Conservation (phyloP, 2,329 filamentous ascomycete genomes). For the Fusarium siculi region DNA sequence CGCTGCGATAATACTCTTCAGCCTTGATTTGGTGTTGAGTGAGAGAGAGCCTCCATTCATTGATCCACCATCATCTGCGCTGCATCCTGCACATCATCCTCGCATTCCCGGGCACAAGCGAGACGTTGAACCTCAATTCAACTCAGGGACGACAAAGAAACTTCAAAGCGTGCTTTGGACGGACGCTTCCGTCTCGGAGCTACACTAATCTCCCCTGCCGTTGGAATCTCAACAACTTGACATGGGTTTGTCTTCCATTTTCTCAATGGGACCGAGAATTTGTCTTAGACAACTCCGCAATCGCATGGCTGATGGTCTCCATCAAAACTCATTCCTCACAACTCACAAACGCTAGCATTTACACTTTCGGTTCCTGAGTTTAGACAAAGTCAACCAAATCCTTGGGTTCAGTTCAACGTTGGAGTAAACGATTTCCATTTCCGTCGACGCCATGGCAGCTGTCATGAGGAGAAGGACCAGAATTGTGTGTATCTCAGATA, state of each 20-base stretch:
- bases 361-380: slow-evolving; percentile 29
- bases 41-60: neutral
- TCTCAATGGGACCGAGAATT: neutral
- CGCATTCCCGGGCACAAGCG: slow-evolving; percentile 24
- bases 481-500: slow-evolving; percentile 81
- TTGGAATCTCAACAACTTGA: slow-evolving; percentile 5
- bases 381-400: slow-evolving; percentile 30
- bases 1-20: neutral
- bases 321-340: slow-evolving; percentile 6
- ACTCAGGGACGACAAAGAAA: slow-evolving; percentile 11
- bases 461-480: slow-evolving; percentile 61
- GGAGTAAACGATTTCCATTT: slow-evolving; percentile 11
- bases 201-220: slow-evolving; percentile 26
- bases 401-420: slow-evolving; percentile 24
- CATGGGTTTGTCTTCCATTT: slow-evolving; percentile 6
- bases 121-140: slow-evolving; percentile 5
- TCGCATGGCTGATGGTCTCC: slow-evolving; percentile 6
- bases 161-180: slow-evolving; percentile 12
- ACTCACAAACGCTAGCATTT: slow-evolving; percentile 17
- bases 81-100: slow-evolving; percentile 29
- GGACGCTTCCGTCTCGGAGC: slow-evolving; percentile 17
- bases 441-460: slow-evolving; percentile 26
- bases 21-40: neutral
- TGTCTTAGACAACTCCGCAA: slow-evolving; percentile 36
- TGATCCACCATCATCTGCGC: slow-evolving; percentile 18